These are phyloP conservation scores for rapeseed (Brassica napus) DNA, from an alignment of 345 rosid genomes.

Conservation along the genomic window Da-Ae NC_063450.1:816501-817000, in stretches of 20 bases:
- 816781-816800: conserved; percentile 88
- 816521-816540: conserved; percentile 29
- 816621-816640: conserved; percentile 59
- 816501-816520: neutral
- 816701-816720: conserved; percentile 1
- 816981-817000: conserved; percentile 81
- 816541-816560: conserved; percentile 51
- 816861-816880: conserved; percentile 78
- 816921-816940: conserved; percentile 95
- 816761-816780: conserved; percentile 83
- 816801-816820: conserved; percentile 98
- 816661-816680: neutral
- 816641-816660: conserved; percentile 71
- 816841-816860: conserved; percentile 85
- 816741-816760: conserved; percentile 53
- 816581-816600: conserved; percentile 50
- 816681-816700: conserved; percentile 18
- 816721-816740: neutral
- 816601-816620: conserved; percentile 49
- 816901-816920: conserved; percentile 89
- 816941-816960: conserved; percentile 98
- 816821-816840: conserved; percentile 91
- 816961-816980: conserved; percentile 87
- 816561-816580: conserved; percentile 43
- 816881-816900: conserved; percentile 91